Conservation (phyloP, 805 yeast species). For the Ascoidea rubescens region DNA sequence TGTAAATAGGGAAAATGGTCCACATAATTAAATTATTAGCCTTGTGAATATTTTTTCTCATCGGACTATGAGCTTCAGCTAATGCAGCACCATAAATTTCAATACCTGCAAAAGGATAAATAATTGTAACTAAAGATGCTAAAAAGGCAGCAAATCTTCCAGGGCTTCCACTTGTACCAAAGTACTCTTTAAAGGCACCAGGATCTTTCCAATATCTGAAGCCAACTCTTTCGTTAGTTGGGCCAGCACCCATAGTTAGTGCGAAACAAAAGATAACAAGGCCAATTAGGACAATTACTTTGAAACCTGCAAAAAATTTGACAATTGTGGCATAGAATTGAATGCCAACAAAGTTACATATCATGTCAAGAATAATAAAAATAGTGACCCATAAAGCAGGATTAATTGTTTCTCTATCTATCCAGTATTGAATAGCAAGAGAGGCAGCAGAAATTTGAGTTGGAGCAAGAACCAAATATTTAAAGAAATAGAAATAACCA, state of each 20-base stretch:
- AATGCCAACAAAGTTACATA: not conserved
- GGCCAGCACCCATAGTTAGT: slow-evolving; percentile 22
- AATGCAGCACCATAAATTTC: slow-evolving; percentile 36
- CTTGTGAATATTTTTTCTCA: slow-evolving; percentile 35
- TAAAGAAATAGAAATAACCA: slow-evolving; percentile 44
- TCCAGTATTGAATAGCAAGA: slow-evolving; percentile 30
- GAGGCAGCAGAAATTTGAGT: slow-evolving; percentile 27
- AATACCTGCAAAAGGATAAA: slow-evolving; percentile 35
- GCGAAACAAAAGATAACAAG: slow-evolving; percentile 14
- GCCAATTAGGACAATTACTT: slow-evolving; percentile 23
- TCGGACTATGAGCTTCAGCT: slow-evolving; percentile 37
- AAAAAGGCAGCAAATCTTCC: slow-evolving; percentile 39
- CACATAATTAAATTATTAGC: slow-evolving; percentile 50
- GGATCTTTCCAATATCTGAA: slow-evolving; percentile 30
- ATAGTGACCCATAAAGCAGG: slow-evolving; percentile 32
- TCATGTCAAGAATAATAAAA: slow-evolving; percentile 14
- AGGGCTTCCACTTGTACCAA: slow-evolving; percentile 15
- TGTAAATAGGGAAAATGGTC: slow-evolving; percentile 40
- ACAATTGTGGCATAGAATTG: not conserved
- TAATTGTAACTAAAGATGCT: slow-evolving; percentile 38
- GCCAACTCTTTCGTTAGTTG: slow-evolving; percentile 17
- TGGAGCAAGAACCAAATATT: slow-evolving; percentile 5
- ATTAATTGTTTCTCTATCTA: slow-evolving; percentile 17
- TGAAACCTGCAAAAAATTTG: slow-evolving; percentile 21
- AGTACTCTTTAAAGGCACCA: slow-evolving; percentile 23